Percentiles rank a stretch among this genome's conserved stretches.
These are phyloP conservation scores for Carex scoparia DNA, from an alignment of 176 grass and related monocot species.

Conservation along the genomic window DNA sequence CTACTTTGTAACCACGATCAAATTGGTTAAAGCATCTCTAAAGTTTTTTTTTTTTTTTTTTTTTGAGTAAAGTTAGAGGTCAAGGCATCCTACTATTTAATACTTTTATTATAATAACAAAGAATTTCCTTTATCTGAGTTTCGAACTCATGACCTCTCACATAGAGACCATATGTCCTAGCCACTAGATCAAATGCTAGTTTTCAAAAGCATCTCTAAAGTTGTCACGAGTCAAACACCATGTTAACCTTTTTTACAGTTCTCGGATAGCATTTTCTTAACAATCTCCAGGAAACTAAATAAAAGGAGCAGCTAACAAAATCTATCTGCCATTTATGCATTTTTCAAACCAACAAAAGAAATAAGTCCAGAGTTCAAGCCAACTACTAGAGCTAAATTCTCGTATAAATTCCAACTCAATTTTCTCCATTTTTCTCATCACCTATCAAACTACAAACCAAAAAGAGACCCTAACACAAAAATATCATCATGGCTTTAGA, in stretches of 20 bases:
- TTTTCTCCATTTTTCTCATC: background rate
- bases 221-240: background rate
- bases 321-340: background rate
- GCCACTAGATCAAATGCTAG: no score
- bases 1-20: background rate
- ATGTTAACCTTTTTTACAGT: background rate
- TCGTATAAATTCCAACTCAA: constrained; percentile 2
- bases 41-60: no score
- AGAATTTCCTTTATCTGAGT: no score
- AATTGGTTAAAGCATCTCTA: background rate
- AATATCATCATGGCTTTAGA: background rate
- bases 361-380: background rate
- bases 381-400: background rate
- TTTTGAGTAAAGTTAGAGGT: no score
- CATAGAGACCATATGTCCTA: no score
- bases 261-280: background rate
- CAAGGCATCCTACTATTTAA: no score
- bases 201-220: background rate
- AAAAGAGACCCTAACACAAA: background rate
- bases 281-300: background rate
- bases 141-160: no score
- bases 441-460: background rate
- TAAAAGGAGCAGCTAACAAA: constrained; percentile 1
- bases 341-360: constrained; percentile 9
- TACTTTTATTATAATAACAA: no score